Evolutionary conservation across 2,329 filamentous ascomycete species (phyloP).

Genomic region (Dothideomycetes sp.): DNA sequence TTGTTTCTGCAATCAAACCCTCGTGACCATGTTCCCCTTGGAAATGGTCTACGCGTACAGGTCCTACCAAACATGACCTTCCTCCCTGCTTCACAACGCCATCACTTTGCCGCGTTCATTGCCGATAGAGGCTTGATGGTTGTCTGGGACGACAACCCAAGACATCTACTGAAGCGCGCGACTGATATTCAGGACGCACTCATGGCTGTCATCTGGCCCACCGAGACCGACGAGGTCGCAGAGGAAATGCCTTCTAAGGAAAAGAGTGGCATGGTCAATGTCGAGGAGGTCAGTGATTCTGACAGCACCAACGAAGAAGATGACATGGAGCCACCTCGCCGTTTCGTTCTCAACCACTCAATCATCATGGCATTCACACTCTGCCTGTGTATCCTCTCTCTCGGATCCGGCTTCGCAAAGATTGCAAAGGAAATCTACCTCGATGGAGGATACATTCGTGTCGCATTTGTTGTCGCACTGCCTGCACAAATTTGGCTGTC

Average conservation of each 20-base stretch:
- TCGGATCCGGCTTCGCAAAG: slow-evolving; percentile 46
- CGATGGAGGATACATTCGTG: slow-evolving; percentile 42
- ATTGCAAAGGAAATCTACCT: slow-evolving; percentile 44
- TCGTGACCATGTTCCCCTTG: slow-evolving; percentile 41
- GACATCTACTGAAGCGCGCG: slow-evolving; percentile 36
- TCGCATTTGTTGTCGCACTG: slow-evolving; percentile 41
- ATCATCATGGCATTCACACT: slow-evolving; percentile 43
- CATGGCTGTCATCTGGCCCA: slow-evolving; percentile 43
- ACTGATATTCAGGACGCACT: slow-evolving; percentile 36
- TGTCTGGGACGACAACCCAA: slow-evolving; percentile 47
- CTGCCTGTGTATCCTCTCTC: slow-evolving; percentile 37
- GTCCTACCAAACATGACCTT: slow-evolving; percentile 42
- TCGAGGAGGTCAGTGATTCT: slow-evolving; percentile 8
- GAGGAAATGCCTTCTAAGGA: slow-evolving; percentile 23
- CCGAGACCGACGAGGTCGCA: slow-evolving; percentile 24
- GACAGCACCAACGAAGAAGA: slow-evolving; percentile 27
- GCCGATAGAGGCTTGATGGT: slow-evolving; percentile 38
- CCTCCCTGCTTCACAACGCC: slow-evolving; percentile 43
- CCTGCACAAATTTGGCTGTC: slow-evolving; percentile 49
- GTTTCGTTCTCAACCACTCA: slow-evolving; percentile 43
- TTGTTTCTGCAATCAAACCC: slow-evolving; percentile 33
- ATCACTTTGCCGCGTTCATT: slow-evolving; percentile 49
- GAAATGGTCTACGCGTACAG: slow-evolving; percentile 43
- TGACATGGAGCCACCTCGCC: slow-evolving; percentile 30
- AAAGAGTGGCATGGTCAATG: slow-evolving; percentile 8